Evolutionary conservation across 768 basidiomycete species (phyloP), one percentile per base, ranked within the genome.

Genomic region (Russula earlei): DNA sequence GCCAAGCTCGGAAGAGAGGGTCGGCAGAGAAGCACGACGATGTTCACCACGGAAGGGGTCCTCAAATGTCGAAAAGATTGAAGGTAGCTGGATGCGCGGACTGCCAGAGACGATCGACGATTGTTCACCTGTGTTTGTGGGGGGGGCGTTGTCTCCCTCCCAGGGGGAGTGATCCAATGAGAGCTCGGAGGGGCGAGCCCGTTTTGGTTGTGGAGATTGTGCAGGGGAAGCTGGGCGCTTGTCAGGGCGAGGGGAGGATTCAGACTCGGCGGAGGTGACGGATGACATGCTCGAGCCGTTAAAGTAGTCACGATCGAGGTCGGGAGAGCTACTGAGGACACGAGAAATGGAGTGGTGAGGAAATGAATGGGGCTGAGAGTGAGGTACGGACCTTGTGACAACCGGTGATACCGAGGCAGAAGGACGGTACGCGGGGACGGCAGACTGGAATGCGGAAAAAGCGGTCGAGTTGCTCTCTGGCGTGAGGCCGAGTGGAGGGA

Each of bases 231-330:
- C 67, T 4, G 74, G 69, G 55, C 79, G 82, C 66, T 84, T 87
- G 63, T 85, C 84, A 9, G 71, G 74, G 49, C 78, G 73, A 42
- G 83, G 83, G 71, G 75, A 77, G 70, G 61, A 56, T 24, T 88
- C 85, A 4, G 80, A 74, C 71, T 85, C 85, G 37, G 82, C 76
- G 15, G 86, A 87, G 56, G 80, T 83, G 61, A 84, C 86, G 67
- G 78, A 77, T 69, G 87, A 88, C 87, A 90, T 88, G 66, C 86
- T 84, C 66, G 86, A 77, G 59, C 74, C 67, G 78, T 85, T 81
- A 46, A 61, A 55, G 52, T 57, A 54, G 55, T 56, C 58, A 49
- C 44, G 53, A 69, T 81, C 80, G 60, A 79, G 65, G 68, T 77
- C 80, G 59, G 75, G 63, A 44, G 77, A 72, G 49, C 60, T 62